Base-by-base conservation (phyloP, 306 rosid genomes). In the Prunus kanzakura region DNA sequence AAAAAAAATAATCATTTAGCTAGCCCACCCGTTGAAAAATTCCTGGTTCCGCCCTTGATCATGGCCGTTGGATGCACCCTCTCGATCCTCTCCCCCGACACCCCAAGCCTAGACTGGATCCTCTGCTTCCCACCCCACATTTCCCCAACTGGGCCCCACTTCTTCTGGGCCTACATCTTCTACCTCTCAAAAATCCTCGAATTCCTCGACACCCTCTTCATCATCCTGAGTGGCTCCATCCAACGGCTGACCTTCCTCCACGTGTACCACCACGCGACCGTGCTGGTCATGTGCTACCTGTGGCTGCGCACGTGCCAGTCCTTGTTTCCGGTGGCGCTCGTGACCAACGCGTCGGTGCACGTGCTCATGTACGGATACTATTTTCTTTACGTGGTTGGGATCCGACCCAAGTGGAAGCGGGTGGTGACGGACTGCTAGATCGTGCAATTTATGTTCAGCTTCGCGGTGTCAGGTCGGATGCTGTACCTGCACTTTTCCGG, bases 111-210 rank as follows among this genome's bases (percentile, higher is more conserved):
- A 72, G 83, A 49, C 57, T 79, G 66, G 79, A 52, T 83, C 81
- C 8, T 91, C 76, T 93, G 97, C 77, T 76, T 89, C 88, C 95
- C 97, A 0, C 86, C 82, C 8, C 20, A 67, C 3, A 88, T 91
- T 60, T 49, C 67, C 1, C 90, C 92, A 32, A 63, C 50, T 3
- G 98, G 98, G 4, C 98, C 98, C 6, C 86, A 89, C 72, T 93
- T 93, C 72, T 93, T 91, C 83, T 93, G 97, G 97, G 97, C 93
- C 72, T 87, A 91, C 90, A 19, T 90, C 72, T 89, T 86, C 81
- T 90, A 91, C 90, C 89, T 93, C 80, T 93, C 97, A 55, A 93
- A 93, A 67, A 7, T 87, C 46, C 87, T 89, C 0, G 98, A 93
- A 76, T 77, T 93, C 74, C 2, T 90, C 0, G 97, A 91, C 80